These are phyloP conservation scores for Yamadazyma atmosphaerica DNA, from an alignment of 1,139 yeast species.

Conservation along the genomic window DNA sequence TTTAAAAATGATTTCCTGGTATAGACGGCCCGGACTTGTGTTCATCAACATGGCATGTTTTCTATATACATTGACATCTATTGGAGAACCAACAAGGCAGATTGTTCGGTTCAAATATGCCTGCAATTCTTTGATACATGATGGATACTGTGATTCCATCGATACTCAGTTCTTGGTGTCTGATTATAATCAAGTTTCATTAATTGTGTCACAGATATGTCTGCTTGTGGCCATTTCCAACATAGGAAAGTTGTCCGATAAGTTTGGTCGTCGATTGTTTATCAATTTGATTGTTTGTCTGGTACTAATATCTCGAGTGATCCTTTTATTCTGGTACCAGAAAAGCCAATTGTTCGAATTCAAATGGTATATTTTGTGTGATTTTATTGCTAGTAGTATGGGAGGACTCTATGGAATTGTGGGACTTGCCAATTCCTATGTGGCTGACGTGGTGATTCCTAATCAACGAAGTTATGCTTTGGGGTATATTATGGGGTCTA, in stretches of 20 bases:
- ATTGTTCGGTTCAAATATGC: constrained; percentile 36
- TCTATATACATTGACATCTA: constrained; percentile 26
- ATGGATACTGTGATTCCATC: constrained; percentile 28
- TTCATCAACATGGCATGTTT: constrained; percentile 31
- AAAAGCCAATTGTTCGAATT: constrained; percentile 30
- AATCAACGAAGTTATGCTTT: constrained; percentile 53
- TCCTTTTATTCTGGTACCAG: constrained; percentile 32
- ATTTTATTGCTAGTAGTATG: constrained; percentile 45
- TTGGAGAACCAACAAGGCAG: constrained; percentile 38
- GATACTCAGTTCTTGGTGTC: constrained; percentile 38
- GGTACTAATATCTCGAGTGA: constrained; percentile 25
- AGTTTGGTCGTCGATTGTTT: constrained; percentile 57
- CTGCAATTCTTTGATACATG: constrained; percentile 25
- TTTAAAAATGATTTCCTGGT: neutral
- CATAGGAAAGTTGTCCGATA: constrained; percentile 64
- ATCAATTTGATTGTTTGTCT: constrained; percentile 34
- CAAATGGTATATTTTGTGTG: constrained; percentile 32
- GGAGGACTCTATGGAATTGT: constrained; percentile 56
- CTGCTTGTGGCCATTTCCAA: constrained; percentile 44
- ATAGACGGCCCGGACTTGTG: constrained; percentile 28
- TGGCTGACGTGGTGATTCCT: constrained; percentile 64
- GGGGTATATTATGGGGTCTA: constrained; percentile 56
- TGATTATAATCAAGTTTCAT: constrained; percentile 33
- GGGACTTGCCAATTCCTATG: constrained; percentile 58
- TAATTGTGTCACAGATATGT: constrained; percentile 27